phyloP scores from a whole-genome alignment of 345 rosid species.

The Gossypium thurberi region DNA sequence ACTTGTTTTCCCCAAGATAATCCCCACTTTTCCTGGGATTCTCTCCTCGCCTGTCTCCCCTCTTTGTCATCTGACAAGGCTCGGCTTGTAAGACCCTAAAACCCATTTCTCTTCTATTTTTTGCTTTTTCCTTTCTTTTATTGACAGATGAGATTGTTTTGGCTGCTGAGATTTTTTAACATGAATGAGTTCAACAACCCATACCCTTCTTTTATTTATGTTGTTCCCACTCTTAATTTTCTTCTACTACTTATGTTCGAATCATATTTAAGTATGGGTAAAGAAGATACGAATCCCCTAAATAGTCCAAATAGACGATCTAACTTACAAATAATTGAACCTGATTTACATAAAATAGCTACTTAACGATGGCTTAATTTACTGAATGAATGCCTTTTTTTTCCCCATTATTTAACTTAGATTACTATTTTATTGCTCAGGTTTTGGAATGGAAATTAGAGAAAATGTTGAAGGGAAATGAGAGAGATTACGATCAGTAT shows the following conservation, averaged over 20 bases:
- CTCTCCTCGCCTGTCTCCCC: slow-evolving; percentile 19
- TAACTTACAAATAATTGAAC: no score
- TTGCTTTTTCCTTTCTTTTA: neutral
- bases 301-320: no score
- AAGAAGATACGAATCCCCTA: no score
- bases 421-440: slow-evolving; percentile 15
- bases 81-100: slow-evolving; percentile 16
- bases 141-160: neutral
- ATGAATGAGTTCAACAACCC: neutral
- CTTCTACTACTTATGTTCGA: no score
- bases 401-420: neutral
- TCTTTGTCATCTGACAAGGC: slow-evolving; percentile 31
- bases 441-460: slow-evolving; percentile 39
- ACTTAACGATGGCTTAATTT: neutral
- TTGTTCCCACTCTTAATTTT: no score
- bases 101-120: neutral
- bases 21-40: slow-evolving; percentile 20
- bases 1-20: slow-evolving; percentile 2
- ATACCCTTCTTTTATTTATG: neutral
- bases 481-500: slow-evolving; percentile 15
- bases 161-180: neutral
- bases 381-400: neutral
- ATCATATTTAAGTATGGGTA: no score
- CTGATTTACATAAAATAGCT: no score
- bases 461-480: slow-evolving; percentile 24